phyloP scores from a whole-genome alignment of 2,329 filamentous ascomycete genomes.

The Aspergillus versicolor region DNA sequence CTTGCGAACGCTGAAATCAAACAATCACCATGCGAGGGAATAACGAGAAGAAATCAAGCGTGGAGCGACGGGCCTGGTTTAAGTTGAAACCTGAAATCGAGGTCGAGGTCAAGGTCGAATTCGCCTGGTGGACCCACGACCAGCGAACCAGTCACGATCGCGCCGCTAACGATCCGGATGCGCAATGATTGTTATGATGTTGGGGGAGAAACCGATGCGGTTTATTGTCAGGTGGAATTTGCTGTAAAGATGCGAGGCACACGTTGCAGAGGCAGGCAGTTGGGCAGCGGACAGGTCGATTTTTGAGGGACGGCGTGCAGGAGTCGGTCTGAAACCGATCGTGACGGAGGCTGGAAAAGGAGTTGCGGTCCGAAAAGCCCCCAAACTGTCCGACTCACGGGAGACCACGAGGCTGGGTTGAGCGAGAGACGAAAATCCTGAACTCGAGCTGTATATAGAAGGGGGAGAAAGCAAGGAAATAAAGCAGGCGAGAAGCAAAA shows the following conservation, averaged over 20 bases:
- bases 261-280: not conserved
- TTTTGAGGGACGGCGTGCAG: constrained; percentile 4
- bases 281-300: constrained; percentile 7
- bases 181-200: constrained; percentile 7
- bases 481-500: not conserved
- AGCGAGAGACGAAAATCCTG: not conserved
- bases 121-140: constrained; percentile 26
- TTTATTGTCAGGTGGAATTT: not conserved
- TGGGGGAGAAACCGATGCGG: not conserved
- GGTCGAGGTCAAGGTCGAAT: constrained; percentile 10
- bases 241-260: not conserved
- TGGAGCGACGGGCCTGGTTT: constrained; percentile 13
- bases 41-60: constrained; percentile 2
- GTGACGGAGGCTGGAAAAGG: not conserved
- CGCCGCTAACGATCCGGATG: constrained; percentile 23
- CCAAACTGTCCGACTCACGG: not conserved
- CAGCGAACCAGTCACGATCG: constrained; percentile 22
- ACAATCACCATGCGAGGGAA: constrained; percentile 15
- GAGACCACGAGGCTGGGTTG: not conserved
- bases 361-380: not conserved
- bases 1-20: constrained; percentile 18
- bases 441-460: not conserved
- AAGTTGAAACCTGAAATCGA: not conserved
- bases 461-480: not conserved
- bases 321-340: constrained; percentile 5